Conservation (phyloP, 805 yeast genomes). For the Lachancea kluyveri region DNA sequence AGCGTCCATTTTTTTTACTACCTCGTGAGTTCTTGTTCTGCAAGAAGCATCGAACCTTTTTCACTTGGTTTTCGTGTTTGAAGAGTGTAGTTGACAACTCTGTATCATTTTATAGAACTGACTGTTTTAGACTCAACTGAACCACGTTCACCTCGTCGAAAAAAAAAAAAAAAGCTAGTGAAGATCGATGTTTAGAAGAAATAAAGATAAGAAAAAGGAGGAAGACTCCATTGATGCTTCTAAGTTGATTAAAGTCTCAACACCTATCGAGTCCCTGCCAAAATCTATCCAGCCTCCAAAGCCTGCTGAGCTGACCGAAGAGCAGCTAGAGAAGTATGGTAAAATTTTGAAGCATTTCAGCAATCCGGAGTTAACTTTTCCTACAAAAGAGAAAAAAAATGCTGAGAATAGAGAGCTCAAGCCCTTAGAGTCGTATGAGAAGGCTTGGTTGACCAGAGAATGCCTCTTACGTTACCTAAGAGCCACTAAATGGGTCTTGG, state of each 20-base stretch:
- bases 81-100: too few relatives aligned
- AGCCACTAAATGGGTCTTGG: conserved; percentile 85
- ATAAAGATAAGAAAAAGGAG: conserved; percentile 21
- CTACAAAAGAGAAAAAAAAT: conserved; percentile 40
- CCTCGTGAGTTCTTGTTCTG: too few relatives aligned
- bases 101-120: too few relatives aligned
- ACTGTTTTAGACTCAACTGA: too few relatives aligned
- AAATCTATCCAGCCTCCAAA: conserved; percentile 45
- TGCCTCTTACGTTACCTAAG: conserved; percentile 85
- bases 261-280: conserved; percentile 57
- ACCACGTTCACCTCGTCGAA: too few relatives aligned
- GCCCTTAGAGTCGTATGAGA: conserved; percentile 45
- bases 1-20: too few relatives aligned
- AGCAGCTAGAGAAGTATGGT: conserved; percentile 55
- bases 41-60: too few relatives aligned
- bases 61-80: too few relatives aligned
- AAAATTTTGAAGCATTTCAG: conserved; percentile 59
- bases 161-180: conserved; percentile 8
- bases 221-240: conserved; percentile 16
- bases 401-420: conserved; percentile 28
- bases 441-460: conserved; percentile 90
- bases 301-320: conserved; percentile 40
- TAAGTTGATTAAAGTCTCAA: conserved; percentile 27
- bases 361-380: conserved; percentile 43
- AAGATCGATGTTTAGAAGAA: conserved; percentile 25